A percentile compares a stretch with the other conserved stretches of the same genome.
Conservation (phyloP, 345 rosid species). For the Eucalyptus sp. region DNA sequence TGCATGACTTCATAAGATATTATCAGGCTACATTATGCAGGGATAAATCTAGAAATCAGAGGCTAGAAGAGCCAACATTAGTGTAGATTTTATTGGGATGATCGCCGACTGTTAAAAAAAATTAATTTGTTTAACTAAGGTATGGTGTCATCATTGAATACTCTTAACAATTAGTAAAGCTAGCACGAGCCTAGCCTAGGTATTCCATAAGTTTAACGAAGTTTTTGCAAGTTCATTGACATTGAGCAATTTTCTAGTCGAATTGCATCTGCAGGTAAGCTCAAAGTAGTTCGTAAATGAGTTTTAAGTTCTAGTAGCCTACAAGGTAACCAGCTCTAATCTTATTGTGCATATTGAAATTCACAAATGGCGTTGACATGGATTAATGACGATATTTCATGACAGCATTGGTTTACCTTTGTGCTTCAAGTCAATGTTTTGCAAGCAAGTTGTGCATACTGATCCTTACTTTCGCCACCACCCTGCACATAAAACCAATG, state of each 20-base stretch:
- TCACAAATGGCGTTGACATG: background rate
- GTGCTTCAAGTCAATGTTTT: slow-evolving; percentile 60
- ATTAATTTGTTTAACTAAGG: background rate
- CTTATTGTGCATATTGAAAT: background rate
- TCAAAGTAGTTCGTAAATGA: background rate
- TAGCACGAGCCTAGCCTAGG: background rate
- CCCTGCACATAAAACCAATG: slow-evolving; percentile 28
- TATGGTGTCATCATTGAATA: background rate
- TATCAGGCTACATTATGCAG: background rate
- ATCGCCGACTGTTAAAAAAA: background rate
- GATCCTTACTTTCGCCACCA: slow-evolving; percentile 81
- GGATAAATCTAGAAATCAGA: background rate
- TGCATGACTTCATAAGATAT: background rate
- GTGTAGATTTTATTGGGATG: background rate
- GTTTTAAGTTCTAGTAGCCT: background rate
- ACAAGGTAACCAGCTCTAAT: background rate
- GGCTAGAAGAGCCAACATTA: background rate
- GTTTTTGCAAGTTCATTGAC: background rate
- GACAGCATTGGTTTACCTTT: slow-evolving; percentile 22
- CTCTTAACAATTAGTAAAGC: background rate
- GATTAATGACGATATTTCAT: background rate
- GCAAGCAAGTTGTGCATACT: slow-evolving; percentile 52
- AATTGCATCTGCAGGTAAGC: background rate
- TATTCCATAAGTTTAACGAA: background rate
- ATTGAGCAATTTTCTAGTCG: background rate